These are phyloP conservation scores for Cardamine chenopodiifolia DNA, from an alignment of 345 rosid genomes.

Conservation along the genomic window DNA sequence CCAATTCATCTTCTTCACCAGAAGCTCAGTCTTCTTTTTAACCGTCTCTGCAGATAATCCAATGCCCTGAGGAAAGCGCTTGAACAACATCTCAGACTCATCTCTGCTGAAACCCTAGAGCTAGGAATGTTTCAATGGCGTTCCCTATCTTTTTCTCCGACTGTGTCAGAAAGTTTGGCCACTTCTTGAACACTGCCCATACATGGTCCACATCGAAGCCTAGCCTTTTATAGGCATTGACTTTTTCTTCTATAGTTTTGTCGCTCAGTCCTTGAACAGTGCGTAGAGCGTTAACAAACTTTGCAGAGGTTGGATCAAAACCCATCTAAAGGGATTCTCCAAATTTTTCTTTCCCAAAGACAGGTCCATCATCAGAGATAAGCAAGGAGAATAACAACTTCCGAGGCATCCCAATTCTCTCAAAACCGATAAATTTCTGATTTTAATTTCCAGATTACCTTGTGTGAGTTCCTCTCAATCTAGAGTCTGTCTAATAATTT, in stretches of 20 bases:
- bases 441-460: too few species aligned
- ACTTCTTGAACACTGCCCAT: neutral
- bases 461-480: too few species aligned
- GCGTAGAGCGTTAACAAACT: neutral
- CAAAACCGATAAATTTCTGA: too few species aligned
- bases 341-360: too few species aligned
- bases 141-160: constrained; percentile 39
- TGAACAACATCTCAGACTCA: constrained; percentile 27
- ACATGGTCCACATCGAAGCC: neutral
- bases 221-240: neutral
- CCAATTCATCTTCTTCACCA: constrained; percentile 45
- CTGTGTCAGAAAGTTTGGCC: neutral
- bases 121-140: constrained; percentile 35
- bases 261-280: neutral
- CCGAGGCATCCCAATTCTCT: too few species aligned
- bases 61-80: neutral
- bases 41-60: neutral
- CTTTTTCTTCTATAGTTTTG: neutral
- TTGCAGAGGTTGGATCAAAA: neutral
- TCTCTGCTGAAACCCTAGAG: constrained; percentile 29
- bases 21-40: constrained; percentile 21
- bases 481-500: too few species aligned
- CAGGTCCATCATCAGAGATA: too few species aligned
- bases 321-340: constrained; percentile 1
- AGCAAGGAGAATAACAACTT: too few species aligned